Evolutionary conservation across 148 eudicot species (phyloP), one percentile per base, ranked within the genome.

Genomic region (Fagopyrum esculentum): DNA sequence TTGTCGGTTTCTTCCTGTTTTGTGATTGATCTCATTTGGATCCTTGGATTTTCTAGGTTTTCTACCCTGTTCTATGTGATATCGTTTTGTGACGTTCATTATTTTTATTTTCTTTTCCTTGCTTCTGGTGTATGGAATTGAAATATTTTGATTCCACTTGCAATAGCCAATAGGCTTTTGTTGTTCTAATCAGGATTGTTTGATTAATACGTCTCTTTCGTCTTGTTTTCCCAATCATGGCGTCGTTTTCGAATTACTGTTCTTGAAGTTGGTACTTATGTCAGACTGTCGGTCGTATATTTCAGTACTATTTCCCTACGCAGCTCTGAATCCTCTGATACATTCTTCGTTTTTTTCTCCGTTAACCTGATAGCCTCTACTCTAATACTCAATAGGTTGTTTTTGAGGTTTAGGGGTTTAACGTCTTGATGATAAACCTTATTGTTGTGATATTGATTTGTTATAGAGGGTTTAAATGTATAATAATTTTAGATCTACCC

Each of bases 1-100:
- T 66, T 66, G 17, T 40, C 46, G 0, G 19, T n/a, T 6, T 12
- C 71, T 66, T 29, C 8, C 68, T 26, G 68, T 61, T 17, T 61
- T 29, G 68, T 61, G 43, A 6, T 8, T 57, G 63, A 57, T 63
- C 6, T 44, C 69, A 30, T 29, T 66, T 40, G n/a, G 71, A 66
- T 66, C 71, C 71, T 66, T 3, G 47, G 45, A 15, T 6, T 40
- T 35, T 66, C 47, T 66, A 66, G 71, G 71, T 66, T 66, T 66
- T 66, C 19, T 40, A 19, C 47, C 71, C 46, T 17, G 19, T 10
- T 63, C 30, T 3, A 3, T 3, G 4, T 6, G 40, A 12, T 9
- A 29, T 63, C 69, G 69, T 44, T 57, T 57, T 63, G 69, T 30
- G 44, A 63, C 6, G 12, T 29, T 63, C 69, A 29, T 63, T 63